Percentiles rank a stretch among this genome's conserved stretches.
phyloP scores from a whole-genome alignment of 768 basidiomycete genomes.

The Cyathus striatus region DNA sequence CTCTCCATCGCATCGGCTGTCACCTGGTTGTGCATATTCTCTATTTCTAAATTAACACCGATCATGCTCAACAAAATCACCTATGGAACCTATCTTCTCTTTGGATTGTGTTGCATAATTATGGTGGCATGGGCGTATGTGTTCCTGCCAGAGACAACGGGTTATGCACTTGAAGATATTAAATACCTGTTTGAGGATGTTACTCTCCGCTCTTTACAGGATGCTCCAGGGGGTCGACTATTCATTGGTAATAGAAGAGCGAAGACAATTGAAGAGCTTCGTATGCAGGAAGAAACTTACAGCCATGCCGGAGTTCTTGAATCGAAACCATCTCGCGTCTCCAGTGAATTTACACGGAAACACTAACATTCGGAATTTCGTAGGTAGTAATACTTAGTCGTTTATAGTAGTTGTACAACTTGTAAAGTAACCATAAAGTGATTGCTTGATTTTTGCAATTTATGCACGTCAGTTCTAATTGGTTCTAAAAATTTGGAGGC shows the following conservation, averaged over 20 bases:
- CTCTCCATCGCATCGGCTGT: slow-evolving; percentile 32
- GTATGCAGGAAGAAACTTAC: no score
- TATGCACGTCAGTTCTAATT: no score
- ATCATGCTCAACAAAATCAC: slow-evolving; percentile 26
- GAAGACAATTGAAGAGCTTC: slow-evolving; percentile 16
- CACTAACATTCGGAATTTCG: no score
- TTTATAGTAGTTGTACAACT: no score
- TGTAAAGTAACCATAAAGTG: no score
- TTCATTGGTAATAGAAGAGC: slow-evolving; percentile 24
- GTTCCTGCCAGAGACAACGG: slow-evolving; percentile 42
- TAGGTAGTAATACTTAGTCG: no score
- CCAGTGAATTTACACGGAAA: no score
- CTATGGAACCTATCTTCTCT: slow-evolving; percentile 38
- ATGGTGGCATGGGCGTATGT: slow-evolving; percentile 39
- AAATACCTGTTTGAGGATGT: slow-evolving; percentile 36
- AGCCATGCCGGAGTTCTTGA: no score
- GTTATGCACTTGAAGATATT: slow-evolving; percentile 41
- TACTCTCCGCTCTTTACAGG: slow-evolving; percentile 27
- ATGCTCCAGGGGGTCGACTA: slow-evolving; percentile 33
- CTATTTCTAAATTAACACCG: slow-evolving; percentile 36
- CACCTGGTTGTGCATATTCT: slow-evolving; percentile 43
- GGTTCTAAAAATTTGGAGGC: no score
- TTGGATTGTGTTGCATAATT: slow-evolving; percentile 34
- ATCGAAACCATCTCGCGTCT: no score
- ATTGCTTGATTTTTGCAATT: no score